Evolutionary conservation across 108 stramenopile species (phyloP).

Genomic region (Cyclotella cryptica): DNA sequence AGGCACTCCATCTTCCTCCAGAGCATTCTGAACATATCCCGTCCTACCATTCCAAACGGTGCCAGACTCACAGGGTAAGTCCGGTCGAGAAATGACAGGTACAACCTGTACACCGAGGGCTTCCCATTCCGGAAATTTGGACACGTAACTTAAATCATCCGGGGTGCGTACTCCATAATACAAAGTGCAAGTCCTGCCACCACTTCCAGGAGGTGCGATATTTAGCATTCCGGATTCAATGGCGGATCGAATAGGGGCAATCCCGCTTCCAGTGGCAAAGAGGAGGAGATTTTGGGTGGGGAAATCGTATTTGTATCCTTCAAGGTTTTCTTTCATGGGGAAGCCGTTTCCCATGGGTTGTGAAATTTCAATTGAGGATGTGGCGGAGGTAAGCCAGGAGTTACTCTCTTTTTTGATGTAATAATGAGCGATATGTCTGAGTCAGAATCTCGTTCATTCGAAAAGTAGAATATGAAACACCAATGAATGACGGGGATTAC

Average conservation of each 20-base stretch:
- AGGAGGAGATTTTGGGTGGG: conserved; percentile 89
- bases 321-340: conserved; percentile 82
- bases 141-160: conserved; percentile 83
- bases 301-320: conserved; percentile 92
- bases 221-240: conserved; percentile 84
- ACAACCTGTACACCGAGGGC: conserved; percentile 81
- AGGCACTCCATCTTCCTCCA: conserved; percentile 92
- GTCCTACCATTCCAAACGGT: conserved; percentile 78
- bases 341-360: conserved; percentile 92
- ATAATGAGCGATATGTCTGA: background rate
- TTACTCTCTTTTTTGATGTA: conserved; percentile 60
- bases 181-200: conserved; percentile 76
- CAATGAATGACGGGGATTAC: too few relatives aligned
- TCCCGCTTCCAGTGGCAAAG: conserved; percentile 87
- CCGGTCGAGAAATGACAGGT: conserved; percentile 79
- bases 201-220: conserved; percentile 49
- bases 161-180: conserved; percentile 87
- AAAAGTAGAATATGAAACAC: too few relatives aligned
- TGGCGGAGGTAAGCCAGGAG: conserved; percentile 62
- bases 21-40: conserved; percentile 89
- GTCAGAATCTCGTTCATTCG: too few relatives aligned
- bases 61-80: conserved; percentile 32
- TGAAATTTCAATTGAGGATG: conserved; percentile 67
- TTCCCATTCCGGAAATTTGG: conserved; percentile 87
- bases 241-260: conserved; percentile 93